phyloP scores from a whole-genome alignment of 2,329 filamentous ascomycete genomes.

The Trematosphaeria pertusa region DNA sequence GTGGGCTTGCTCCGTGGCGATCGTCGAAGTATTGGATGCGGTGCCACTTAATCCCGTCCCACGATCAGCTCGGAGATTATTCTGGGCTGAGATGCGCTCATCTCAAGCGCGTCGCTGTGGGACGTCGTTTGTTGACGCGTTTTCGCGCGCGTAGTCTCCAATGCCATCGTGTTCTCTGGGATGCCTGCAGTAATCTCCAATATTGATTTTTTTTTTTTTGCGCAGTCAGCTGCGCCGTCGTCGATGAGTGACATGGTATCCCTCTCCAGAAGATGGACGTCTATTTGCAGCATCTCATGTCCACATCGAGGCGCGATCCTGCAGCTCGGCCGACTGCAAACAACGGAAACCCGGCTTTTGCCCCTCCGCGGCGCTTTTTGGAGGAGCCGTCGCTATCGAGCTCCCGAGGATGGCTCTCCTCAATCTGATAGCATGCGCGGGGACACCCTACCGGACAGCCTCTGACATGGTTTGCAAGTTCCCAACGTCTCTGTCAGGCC shows the following conservation, averaged over 20 bases:
- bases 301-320: background rate
- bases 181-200: slow-evolving; percentile 3
- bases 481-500: no score
- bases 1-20: slow-evolving; percentile 2
- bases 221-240: no score
- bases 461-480: no score
- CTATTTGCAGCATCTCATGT: background rate
- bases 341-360: no score
- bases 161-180: background rate
- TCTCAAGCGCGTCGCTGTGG: no score
- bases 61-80: slow-evolving; percentile 16
- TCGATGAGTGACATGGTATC: no score
- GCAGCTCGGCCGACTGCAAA: background rate
- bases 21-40: slow-evolving; percentile 11
- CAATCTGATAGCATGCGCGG: no score
- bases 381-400: no score
- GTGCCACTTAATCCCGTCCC: slow-evolving; percentile 8
- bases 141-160: background rate
- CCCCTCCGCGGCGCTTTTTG: no score
- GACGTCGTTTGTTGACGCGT: slow-evolving; percentile 6
- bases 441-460: no score
- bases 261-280: background rate
- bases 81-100: slow-evolving; percentile 9
- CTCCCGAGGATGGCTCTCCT: no score
- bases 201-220: slow-evolving; percentile 1